These are phyloP conservation scores for Clonostachys rhizophaga DNA, from an alignment of 2,329 filamentous ascomycete genomes.

Conservation along the genomic window DNA sequence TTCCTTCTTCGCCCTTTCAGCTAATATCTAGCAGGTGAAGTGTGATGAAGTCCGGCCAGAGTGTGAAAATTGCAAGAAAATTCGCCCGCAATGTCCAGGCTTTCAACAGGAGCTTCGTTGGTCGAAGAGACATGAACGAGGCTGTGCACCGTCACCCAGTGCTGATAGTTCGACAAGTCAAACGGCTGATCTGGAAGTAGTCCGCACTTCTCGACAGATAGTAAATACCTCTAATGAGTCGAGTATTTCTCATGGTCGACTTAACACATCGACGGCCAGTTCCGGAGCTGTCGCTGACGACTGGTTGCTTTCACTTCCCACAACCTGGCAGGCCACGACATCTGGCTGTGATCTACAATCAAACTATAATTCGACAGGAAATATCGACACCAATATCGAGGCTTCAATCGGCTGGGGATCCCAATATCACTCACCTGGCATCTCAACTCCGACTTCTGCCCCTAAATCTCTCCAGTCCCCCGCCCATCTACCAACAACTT, in stretches of 20 bases:
- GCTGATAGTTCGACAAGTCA: too few relatives aligned
- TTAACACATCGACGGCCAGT: background rate
- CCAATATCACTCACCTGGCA: background rate
- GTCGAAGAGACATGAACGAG: background rate
- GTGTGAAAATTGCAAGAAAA: background rate
- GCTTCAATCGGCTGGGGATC: background rate
- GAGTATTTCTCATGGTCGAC: too few relatives aligned
- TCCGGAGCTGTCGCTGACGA: background rate
- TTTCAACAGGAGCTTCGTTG: background rate
- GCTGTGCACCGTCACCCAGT: too few relatives aligned
- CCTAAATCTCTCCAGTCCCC: background rate
- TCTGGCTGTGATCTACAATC: background rate
- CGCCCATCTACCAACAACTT: background rate
- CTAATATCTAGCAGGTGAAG: background rate
- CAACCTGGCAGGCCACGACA: background rate
- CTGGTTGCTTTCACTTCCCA: background rate
- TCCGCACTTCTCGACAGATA: too few relatives aligned
- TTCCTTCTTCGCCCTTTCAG: background rate
- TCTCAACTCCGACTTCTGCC: background rate
- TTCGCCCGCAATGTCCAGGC: background rate
- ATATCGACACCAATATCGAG: too few relatives aligned
- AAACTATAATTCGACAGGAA: too few relatives aligned
- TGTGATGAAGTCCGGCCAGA: background rate
- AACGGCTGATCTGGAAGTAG: too few relatives aligned
- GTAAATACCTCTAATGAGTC: too few relatives aligned